A percentile compares a stretch with the other conserved stretches of the same genome.
Evolutionary conservation across 129 eudicot genomes (phyloP).

Genomic region (Glebionis coronaria): DNA sequence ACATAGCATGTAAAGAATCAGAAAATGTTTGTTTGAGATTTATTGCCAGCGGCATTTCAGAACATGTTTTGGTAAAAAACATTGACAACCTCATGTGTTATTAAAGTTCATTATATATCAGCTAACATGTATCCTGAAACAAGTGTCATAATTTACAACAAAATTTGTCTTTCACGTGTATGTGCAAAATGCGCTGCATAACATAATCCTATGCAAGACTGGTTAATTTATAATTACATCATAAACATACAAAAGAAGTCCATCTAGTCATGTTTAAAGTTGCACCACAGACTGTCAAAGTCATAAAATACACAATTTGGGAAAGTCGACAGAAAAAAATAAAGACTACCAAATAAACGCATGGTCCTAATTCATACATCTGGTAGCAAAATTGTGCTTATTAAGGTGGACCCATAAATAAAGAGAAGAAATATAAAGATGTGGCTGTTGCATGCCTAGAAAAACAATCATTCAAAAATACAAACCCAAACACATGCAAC

Average conservation of each 20-base stretch:
- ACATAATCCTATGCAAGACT: background rate
- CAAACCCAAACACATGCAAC: conserved; percentile 41
- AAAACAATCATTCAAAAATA: conserved; percentile 30
- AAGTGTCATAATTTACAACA: background rate
- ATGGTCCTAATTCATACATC: conserved; percentile 39
- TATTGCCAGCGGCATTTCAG: background rate
- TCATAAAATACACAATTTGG: background rate
- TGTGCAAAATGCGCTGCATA: background rate
- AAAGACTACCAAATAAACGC: conserved; percentile 26
- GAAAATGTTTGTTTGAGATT: background rate
- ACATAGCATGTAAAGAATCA: background rate
- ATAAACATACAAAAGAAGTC: background rate
- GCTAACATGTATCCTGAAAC: background rate
- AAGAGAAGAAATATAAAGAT: conserved; percentile 37
- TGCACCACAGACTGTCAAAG: background rate
- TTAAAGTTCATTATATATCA: background rate
- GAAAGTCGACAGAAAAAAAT: conserved; percentile 17
- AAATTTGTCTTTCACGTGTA: background rate
- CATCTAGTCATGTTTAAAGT: background rate
- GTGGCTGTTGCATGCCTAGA: conserved; percentile 38
- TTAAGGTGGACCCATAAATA: conserved; percentile 35
- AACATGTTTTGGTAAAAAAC: background rate
- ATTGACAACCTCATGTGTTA: background rate
- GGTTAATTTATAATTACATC: background rate
- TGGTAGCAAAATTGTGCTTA: conserved; percentile 37